A percentile compares a stretch with the other conserved stretches of the same genome.
These are phyloP conservation scores for Nakazawaea laoshanensis DNA, from an alignment of 805 yeast species.

Conservation along the genomic window DNA sequence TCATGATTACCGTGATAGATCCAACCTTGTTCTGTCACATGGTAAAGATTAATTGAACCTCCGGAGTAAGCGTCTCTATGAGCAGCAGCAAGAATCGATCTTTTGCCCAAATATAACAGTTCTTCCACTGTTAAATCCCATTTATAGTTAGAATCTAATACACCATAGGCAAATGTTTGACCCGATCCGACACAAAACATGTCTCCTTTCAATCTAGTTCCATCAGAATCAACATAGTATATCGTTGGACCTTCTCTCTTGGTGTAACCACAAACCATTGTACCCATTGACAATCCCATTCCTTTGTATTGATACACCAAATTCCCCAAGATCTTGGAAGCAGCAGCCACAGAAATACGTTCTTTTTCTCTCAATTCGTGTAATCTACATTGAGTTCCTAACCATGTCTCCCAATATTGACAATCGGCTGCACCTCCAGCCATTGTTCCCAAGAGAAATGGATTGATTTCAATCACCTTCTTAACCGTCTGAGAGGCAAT, in stretches of 20 bases:
- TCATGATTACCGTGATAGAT: slow-evolving; percentile 90
- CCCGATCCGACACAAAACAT: slow-evolving; percentile 97
- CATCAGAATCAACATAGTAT: slow-evolving; percentile 95
- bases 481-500: slow-evolving; percentile 96
- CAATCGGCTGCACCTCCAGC: slow-evolving; percentile 99
- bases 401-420: slow-evolving; percentile 99
- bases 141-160: slow-evolving; percentile 80
- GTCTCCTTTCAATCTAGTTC: slow-evolving; percentile 91
- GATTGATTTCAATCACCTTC: slow-evolving; percentile 94
- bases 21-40: slow-evolving; percentile 94
- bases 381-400: slow-evolving; percentile 91
- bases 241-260: slow-evolving; percentile 93
- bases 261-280: slow-evolving; percentile 97
- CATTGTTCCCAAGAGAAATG: slow-evolving; percentile 92
- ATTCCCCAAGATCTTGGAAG: slow-evolving; percentile 86
- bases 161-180: slow-evolving; percentile 99
- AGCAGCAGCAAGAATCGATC: slow-evolving; percentile 94
- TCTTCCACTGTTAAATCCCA: slow-evolving; percentile 94
- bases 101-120: slow-evolving; percentile 87
- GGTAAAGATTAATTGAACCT: slow-evolving; percentile 90
- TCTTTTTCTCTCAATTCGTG: slow-evolving; percentile 93
- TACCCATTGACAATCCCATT: slow-evolving; percentile 98
- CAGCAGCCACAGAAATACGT: slow-evolving; percentile 93
- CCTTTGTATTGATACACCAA: slow-evolving; percentile 93
- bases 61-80: slow-evolving; percentile 98